Evolutionary conservation across 768 basidiomycete species (phyloP).

Genomic region (Podaxis mareebaensis): DNA sequence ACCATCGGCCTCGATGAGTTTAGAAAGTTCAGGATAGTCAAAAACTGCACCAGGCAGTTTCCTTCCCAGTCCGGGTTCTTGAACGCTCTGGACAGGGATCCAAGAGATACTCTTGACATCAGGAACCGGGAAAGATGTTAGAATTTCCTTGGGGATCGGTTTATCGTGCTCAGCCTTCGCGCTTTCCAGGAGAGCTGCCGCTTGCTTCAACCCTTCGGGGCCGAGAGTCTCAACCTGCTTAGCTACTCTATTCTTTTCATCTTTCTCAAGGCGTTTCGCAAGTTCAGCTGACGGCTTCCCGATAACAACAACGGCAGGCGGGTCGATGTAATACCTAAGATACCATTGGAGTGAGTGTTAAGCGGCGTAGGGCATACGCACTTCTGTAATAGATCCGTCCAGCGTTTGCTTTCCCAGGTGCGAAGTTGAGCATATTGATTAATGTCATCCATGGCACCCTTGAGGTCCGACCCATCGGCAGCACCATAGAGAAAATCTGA

Average conservation of each 20-base stretch:
- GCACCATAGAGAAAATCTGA: constrained; percentile 86
- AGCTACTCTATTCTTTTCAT: constrained; percentile 77
- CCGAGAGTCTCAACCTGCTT: constrained; percentile 73
- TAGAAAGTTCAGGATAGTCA: constrained; percentile 46
- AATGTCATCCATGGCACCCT: constrained; percentile 75
- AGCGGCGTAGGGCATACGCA: constrained; percentile 28
- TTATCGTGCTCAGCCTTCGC: constrained; percentile 87
- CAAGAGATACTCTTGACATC: constrained; percentile 89
- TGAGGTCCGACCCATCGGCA: constrained; percentile 78
- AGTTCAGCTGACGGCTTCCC: constrained; percentile 89
- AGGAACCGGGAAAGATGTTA: constrained; percentile 88
- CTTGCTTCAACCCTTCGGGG: constrained; percentile 74
- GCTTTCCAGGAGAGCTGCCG: constrained; percentile 65
- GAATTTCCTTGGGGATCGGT: constrained; percentile 77
- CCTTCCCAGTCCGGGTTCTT: constrained; percentile 60
- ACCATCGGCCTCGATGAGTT: constrained; percentile 70
- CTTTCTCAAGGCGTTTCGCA: constrained; percentile 75
- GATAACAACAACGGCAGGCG: constrained; percentile 70
- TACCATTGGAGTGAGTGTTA: not conserved
- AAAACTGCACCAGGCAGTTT: constrained; percentile 26
- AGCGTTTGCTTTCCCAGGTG: constrained; percentile 72
- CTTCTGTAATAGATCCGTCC: constrained; percentile 77
- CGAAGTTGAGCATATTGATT: constrained; percentile 66
- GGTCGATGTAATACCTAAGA: constrained; percentile 76
- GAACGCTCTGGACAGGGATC: constrained; percentile 73